A percentile compares a stretch with the other conserved stretches of the same genome.
Evolutionary conservation across 1,139 yeast genomes (phyloP).

Genomic region (Saccharomyces uvarum): DNA sequence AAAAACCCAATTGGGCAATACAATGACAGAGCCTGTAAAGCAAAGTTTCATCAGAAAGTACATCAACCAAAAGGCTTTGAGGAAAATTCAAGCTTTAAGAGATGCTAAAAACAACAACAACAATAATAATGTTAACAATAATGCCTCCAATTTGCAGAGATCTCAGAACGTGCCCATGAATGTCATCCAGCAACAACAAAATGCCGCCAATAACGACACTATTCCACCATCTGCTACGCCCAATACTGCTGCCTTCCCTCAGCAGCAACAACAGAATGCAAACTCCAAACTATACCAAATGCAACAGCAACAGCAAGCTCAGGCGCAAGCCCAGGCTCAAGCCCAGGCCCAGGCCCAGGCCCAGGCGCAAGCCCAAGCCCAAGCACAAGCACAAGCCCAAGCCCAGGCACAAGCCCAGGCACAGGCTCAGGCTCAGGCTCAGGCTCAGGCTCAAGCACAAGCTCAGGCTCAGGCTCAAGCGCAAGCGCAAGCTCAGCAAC

Average conservation of each 20-base stretch:
- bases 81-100: constrained; percentile 31
- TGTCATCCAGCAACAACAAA: neutral
- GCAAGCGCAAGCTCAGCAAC: constrained; percentile 8
- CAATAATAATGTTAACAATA: constrained; percentile 7
- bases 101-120: constrained; percentile 21
- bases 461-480: constrained; percentile 8
- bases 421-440: constrained; percentile 3
- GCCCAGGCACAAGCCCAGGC: neutral
- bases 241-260: constrained; percentile 1
- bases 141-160: neutral
- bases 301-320: constrained; percentile 8
- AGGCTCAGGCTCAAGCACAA: constrained; percentile 3
- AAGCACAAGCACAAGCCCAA: neutral
- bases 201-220: neutral
- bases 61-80: constrained; percentile 37
- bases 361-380: constrained; percentile 4
- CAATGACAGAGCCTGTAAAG: constrained; percentile 24
- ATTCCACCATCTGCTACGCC: neutral
- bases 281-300: neutral
- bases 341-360: constrained; percentile 2
- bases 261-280: neutral
- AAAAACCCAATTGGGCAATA: constrained; percentile 24
- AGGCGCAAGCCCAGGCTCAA: constrained; percentile 1
- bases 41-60: constrained; percentile 31
- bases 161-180: neutral